phyloP scores from a whole-genome alignment of 805 yeast species.

The Pichia pseudocactophila region DNA sequence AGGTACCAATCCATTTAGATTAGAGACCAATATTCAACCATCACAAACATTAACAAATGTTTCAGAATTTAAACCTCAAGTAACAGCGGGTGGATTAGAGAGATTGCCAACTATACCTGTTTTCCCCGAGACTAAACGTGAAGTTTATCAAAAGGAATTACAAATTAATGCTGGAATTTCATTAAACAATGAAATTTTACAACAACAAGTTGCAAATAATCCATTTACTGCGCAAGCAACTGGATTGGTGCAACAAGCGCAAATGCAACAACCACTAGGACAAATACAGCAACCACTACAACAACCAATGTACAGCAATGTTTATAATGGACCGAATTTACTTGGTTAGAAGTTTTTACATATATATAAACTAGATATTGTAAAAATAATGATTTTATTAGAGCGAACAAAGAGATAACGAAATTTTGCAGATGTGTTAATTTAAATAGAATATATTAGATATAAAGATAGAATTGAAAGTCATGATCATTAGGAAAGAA shows the following conservation, averaged over 20 bases:
- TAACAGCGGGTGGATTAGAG: constrained; percentile 71
- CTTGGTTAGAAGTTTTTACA: constrained; percentile 1
- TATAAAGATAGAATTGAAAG: too few species aligned
- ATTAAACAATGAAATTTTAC: constrained; percentile 6
- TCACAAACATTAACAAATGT: constrained; percentile 13
- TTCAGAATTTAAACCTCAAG: constrained; percentile 34
- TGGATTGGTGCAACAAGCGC: constrained; percentile 7
- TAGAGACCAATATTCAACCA: constrained; percentile 13
- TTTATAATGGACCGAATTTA: constrained; percentile 26
- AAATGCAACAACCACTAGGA: constrained; percentile 2
- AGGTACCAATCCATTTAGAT: constrained; percentile 55
- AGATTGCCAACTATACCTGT: constrained; percentile 56
- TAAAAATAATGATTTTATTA: too few species aligned
- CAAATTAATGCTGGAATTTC: constrained; percentile 5
- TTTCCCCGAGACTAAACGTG: constrained; percentile 50
- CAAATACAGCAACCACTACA: constrained; percentile 4
- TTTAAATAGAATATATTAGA: too few species aligned
- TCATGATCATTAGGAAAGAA: too few species aligned
- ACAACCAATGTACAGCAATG: constrained; percentile 10
- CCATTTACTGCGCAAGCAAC: constrained; percentile 15
- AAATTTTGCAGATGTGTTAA: too few species aligned
- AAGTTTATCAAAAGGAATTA: constrained; percentile 18
- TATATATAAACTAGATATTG: background rate
- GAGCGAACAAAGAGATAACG: too few species aligned
- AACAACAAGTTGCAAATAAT: constrained; percentile 13